Conservation (phyloP, 306 rosid genomes). For the Corylus americana region DNA sequence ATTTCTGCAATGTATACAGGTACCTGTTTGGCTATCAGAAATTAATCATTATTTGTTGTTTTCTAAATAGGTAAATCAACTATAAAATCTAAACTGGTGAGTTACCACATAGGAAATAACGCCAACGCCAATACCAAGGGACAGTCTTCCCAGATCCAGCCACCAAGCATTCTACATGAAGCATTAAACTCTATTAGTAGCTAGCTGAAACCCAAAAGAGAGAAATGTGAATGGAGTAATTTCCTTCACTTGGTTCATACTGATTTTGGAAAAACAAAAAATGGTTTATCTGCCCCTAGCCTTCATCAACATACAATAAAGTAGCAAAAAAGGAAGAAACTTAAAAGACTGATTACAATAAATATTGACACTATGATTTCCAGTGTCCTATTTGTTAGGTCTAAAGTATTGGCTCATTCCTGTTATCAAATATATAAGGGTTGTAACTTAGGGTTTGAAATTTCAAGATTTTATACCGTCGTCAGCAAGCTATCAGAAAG, state of each 20-base stretch:
- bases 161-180: constrained; percentile 64
- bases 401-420: too few species aligned
- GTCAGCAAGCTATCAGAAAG: too few species aligned
- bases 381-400: background rate
- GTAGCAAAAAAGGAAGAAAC: background rate
- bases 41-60: background rate
- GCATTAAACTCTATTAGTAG: constrained; percentile 16
- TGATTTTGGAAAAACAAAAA: background rate
- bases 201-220: background rate
- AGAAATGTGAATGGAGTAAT: background rate
- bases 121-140: constrained; percentile 85
- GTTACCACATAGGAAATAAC: constrained; percentile 75
- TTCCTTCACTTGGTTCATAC: background rate
- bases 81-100: constrained; percentile 10
- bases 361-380: background rate
- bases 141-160: constrained; percentile 77
- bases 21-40: constrained; percentile 45
- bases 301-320: background rate
- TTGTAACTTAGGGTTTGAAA: too few species aligned
- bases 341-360: background rate
- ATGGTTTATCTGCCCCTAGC: too few species aligned
- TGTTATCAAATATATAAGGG: too few species aligned
- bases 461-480: too few species aligned
- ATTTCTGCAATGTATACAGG: constrained; percentile 79
- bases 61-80: background rate